Conservation (phyloP, 306 rosid genomes). For the Trifolium repens region DNA sequence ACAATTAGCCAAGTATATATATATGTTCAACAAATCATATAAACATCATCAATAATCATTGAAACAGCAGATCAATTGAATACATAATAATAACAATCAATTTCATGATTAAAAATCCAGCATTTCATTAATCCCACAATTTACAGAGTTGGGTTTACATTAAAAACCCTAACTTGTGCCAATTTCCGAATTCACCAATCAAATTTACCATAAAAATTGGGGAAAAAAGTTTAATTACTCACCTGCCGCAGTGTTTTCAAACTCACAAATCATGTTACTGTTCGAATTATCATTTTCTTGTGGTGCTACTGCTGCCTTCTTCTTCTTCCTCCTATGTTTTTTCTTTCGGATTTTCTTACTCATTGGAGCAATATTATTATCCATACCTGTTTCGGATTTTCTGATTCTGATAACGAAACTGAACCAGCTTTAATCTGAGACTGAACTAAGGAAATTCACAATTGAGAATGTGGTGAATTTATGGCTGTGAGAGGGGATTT, state of each 20-base stretch:
- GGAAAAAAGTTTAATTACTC: not conserved
- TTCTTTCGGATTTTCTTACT: not conserved
- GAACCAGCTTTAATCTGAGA: not conserved
- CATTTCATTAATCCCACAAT: not conserved
- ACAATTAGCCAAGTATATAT: not conserved
- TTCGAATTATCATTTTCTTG: not conserved
- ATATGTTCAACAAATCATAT: constrained; percentile 4
- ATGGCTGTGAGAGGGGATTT: not conserved
- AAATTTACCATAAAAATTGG: not conserved
- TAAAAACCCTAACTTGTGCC: not conserved
- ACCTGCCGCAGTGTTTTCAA: not conserved
- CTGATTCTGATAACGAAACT: not conserved
- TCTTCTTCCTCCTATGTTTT: not conserved
- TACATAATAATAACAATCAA: not conserved
- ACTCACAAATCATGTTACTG: not conserved
- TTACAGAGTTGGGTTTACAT: not conserved
- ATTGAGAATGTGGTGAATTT: not conserved
- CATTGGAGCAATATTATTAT: not conserved
- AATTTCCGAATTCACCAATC: not conserved
- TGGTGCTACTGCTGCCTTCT: not conserved
- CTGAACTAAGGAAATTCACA: not conserved
- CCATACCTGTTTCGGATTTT: not conserved
- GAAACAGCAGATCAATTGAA: not conserved
- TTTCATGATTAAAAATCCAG: not conserved
- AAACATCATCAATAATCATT: not conserved